Conservation (phyloP, 2,329 filamentous ascomycete genomes). For the Chrysoporthe deuterocubensis region DNA sequence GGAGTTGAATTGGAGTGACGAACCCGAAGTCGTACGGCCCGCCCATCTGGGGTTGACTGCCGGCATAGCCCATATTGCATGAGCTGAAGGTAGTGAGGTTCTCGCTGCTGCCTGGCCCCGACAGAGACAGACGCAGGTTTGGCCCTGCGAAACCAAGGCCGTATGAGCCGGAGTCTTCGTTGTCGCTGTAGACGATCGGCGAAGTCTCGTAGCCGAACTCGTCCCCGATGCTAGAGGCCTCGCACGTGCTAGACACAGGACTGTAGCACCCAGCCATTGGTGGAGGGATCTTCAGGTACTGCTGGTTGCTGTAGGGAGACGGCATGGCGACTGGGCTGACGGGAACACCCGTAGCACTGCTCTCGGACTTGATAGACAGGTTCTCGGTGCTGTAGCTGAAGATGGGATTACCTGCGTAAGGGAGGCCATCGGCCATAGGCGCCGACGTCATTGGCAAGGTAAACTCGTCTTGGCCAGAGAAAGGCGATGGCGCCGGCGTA, state of each 20-base stretch:
- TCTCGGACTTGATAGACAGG: conserved; percentile 58
- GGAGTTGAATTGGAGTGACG: conserved; percentile 66
- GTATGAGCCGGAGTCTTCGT: conserved; percentile 58
- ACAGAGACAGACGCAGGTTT: conserved; percentile 50
- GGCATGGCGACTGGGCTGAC: conserved; percentile 61
- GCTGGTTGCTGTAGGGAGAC: conserved; percentile 57
- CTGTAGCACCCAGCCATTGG: conserved; percentile 64
- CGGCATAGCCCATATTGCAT: conserved; percentile 40
- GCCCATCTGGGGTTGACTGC: conserved; percentile 52
- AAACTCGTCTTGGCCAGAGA: conserved; percentile 36
- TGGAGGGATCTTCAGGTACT: conserved; percentile 68
- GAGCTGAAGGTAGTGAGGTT: conserved; percentile 15
- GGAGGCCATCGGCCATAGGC: conserved; percentile 40
- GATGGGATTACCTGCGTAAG: conserved; percentile 58
- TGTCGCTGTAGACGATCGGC: conserved; percentile 66
- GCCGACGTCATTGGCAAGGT: conserved; percentile 45
- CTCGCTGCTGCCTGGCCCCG: conserved; percentile 38
- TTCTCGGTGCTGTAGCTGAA: conserved; percentile 70
- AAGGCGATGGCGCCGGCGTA: conserved; percentile 60
- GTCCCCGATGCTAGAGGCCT: conserved; percentile 39
- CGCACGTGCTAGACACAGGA: conserved; percentile 64
- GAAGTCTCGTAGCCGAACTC: conserved; percentile 41
- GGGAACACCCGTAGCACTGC: conserved; percentile 50
- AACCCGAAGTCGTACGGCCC: conserved; percentile 60
- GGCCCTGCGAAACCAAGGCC: conserved; percentile 52